A percentile compares a stretch with the other conserved stretches of the same genome.
Evolutionary conservation across 345 rosid species (phyloP).

Genomic region (Ricinus communis): DNA sequence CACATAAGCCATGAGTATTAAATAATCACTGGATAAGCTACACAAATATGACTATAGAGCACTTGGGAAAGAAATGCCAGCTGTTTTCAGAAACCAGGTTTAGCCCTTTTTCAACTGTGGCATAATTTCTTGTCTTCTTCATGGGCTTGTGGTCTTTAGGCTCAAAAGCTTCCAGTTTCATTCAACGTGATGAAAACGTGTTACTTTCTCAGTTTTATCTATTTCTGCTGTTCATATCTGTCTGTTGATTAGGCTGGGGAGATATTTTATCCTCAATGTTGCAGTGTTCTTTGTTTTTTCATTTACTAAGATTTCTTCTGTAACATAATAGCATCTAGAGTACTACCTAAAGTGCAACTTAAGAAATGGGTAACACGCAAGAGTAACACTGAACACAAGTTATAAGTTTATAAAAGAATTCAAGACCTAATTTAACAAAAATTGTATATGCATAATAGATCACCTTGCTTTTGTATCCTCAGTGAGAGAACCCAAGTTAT

Average conservation of each 20-base stretch:
- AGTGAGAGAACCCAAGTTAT: slow-evolving; percentile 54
- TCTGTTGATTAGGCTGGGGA: background rate
- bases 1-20: background rate
- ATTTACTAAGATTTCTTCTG: background rate
- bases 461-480: slow-evolving; percentile 83
- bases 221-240: slow-evolving; percentile 1
- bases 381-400: background rate
- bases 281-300: background rate
- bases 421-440: background rate
- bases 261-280: background rate
- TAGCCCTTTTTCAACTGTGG: too few species aligned
- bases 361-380: background rate
- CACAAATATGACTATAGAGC: background rate
- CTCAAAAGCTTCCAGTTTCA: background rate
- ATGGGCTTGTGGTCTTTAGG: too few species aligned
- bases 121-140: too few species aligned
- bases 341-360: background rate
- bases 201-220: background rate
- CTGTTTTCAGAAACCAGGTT: too few species aligned
- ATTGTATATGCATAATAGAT: slow-evolving; percentile 5
- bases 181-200: background rate
- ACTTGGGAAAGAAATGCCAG: background rate
- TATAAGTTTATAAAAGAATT: background rate
- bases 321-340: background rate
- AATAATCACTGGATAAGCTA: background rate